Conservation (phyloP, 164 flowering plant genomes). For the Vitis riparia region DNA sequence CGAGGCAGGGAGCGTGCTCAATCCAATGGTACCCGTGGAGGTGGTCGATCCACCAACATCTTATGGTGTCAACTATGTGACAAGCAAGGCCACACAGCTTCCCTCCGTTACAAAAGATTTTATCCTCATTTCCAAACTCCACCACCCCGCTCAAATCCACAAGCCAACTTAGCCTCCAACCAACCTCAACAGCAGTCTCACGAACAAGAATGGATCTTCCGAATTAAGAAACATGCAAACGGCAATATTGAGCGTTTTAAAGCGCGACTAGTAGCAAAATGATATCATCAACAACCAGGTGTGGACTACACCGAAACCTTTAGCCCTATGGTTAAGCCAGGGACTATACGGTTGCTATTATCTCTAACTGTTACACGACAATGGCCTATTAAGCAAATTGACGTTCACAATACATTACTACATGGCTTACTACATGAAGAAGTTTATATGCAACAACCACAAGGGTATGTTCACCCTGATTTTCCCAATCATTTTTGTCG, state of each 20-base stretch:
- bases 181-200: too few species aligned
- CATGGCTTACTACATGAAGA: not conserved
- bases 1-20: too few species aligned
- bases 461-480: constrained; percentile 1
- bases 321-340: constrained; percentile 1
- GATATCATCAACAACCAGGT: not conserved
- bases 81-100: too few species aligned
- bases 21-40: too few species aligned
- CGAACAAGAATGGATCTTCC: too few species aligned
- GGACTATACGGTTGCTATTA: not conserved
- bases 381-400: not conserved
- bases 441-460: not conserved
- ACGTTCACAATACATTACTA: not conserved
- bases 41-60: too few species aligned
- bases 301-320: not conserved
- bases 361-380: not conserved
- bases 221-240: too few species aligned
- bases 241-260: not conserved
- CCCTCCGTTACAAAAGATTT: too few species aligned
- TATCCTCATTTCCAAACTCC: too few species aligned
- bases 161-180: too few species aligned
- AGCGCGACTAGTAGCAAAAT: not conserved
- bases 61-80: too few species aligned
- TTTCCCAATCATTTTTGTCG: not conserved
- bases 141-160: too few species aligned